A percentile compares a stretch with the other conserved stretches of the same genome.
These are phyloP conservation scores for Tuber calosporum DNA, from an alignment of 495 filamentous ascomycete species.

Conservation along the genomic window DNA sequence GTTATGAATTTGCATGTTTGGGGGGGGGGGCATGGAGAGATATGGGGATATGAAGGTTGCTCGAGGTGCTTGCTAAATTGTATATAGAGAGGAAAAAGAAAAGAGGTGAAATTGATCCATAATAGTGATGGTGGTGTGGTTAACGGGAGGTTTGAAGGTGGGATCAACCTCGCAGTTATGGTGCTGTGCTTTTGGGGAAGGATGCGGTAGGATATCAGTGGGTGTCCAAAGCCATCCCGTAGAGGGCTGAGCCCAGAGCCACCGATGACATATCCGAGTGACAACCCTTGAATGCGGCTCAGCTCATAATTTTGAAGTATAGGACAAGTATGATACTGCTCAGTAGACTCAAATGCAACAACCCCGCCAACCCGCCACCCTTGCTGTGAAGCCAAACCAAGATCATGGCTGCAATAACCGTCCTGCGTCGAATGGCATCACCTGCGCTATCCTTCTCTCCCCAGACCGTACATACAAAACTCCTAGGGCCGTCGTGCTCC, in stretches of 20 bases:
- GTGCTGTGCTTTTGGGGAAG: not conserved
- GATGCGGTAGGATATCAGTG: not conserved
- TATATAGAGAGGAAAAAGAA: not conserved
- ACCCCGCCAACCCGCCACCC: not conserved
- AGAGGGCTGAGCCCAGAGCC: not conserved
- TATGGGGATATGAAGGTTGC: not conserved
- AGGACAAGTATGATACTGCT: too few relatives aligned
- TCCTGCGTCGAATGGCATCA: not conserved
- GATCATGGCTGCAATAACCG: not conserved
- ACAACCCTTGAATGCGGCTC: not conserved
- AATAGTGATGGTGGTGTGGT: not conserved
- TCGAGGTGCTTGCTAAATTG: not conserved
- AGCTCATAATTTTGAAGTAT: not conserved
- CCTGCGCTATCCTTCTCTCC: not conserved
- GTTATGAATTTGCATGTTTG: not conserved
- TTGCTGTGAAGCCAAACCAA: too few relatives aligned
- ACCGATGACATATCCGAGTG: not conserved
- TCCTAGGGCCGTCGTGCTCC: not conserved
- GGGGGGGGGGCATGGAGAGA: not conserved
- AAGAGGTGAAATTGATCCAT: not conserved
- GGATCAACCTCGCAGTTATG: not conserved
- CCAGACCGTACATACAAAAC: not conserved
- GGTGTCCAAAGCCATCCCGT: too few relatives aligned
- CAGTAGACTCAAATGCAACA: not conserved
- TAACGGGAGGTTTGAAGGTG: not conserved